Conservation (phyloP, 1,139 yeast species). For the Yamadazyma triangularis region DNA sequence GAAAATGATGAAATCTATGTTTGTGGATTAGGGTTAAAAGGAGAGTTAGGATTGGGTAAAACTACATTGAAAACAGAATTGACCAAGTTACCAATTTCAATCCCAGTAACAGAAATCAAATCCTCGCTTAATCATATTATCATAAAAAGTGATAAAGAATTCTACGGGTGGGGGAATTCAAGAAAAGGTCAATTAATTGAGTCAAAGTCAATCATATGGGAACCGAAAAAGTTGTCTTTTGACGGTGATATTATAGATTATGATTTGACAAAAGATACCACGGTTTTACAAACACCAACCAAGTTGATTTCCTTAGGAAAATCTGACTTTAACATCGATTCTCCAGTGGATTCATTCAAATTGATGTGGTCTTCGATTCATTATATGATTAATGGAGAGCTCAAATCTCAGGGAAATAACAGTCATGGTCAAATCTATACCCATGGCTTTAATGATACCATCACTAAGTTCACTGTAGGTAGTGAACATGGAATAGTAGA, state of each 20-base stretch:
- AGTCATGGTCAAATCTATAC: conserved; percentile 66
- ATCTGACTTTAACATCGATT: conserved; percentile 2
- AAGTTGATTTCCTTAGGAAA: conserved; percentile 15
- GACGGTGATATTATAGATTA: conserved; percentile 9
- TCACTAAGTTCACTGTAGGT: conserved; percentile 42
- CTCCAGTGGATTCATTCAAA: conserved; percentile 16
- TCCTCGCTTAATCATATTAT: conserved; percentile 59
- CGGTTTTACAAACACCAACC: conserved; percentile 17
- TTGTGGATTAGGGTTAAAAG: conserved; percentile 64
- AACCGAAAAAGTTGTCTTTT: conserved; percentile 22
- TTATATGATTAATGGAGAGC: conserved; percentile 18
- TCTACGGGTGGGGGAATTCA: conserved; percentile 82
- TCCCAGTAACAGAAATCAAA: conserved; percentile 22
- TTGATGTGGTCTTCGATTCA: conserved; percentile 87
- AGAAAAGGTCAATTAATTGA: conserved; percentile 74
- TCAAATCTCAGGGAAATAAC: conserved; percentile 65
- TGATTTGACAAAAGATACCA: conserved; percentile 46
- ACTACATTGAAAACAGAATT: conserved; percentile 10
- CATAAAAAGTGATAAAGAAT: conserved; percentile 34
- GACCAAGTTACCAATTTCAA: conserved; percentile 11
- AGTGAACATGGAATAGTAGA: conserved; percentile 78
- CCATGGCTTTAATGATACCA: conserved; percentile 5
- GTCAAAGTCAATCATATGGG: conserved; percentile 17
- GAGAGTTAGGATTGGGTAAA: conserved; percentile 68
- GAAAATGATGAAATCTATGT: conserved; percentile 37